Evolutionary conservation across 2,329 filamentous ascomycete species (phyloP), one percentile per base, ranked within the genome.

Genomic region (Davidsoniella eucalypti): DNA sequence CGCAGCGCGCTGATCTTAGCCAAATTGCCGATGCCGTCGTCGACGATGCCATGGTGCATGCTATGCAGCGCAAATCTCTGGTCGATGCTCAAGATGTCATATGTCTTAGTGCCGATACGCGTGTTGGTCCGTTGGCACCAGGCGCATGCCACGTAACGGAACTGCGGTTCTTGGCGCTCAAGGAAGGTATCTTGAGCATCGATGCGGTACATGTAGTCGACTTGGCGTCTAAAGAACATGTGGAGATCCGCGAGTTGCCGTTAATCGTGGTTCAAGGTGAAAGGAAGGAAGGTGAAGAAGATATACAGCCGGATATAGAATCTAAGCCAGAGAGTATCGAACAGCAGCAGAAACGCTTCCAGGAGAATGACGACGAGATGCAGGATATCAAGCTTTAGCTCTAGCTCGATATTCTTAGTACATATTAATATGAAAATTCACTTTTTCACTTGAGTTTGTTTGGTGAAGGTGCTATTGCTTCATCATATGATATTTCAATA

Each of bases 121-220:
- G 82, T 29, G 74, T 88, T 26, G 84, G 84, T 0, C 82, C 83
- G 29, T 65, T 92, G 37, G 75, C 78, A 23, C 77, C 84, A 0
- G 77, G 76, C 2, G 78, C 82, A 7, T 88, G 83, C 59, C 83
- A 87, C 57, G 80, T 82, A 37, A 78, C 77, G 1, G 81, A 85
- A 61, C 62, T 90, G 56, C 75, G 76, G 56, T 87, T 90, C 56
- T 66, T 87, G 49, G 79, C 84, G 3, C 65, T 87, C 48, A 67
- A 68, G 49, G 69, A 75, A 44, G 85, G 84, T 0, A 71, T 85
- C 29, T 70, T 85, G 26, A 71, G 73, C n/a, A 63, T 90, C 2
- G 84, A 88, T 57, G 79, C 80, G 2, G 69, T 90, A 17, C 69
- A 83, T 46, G 75, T 90, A 1, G 70, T 88, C 3, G 85, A 92